Percentiles rank a stretch among this genome's conserved stretches.
These are phyloP conservation scores for Starmerella roubikii DNA, from an alignment of 805 yeast genomes.

Conservation along the genomic window DNA sequence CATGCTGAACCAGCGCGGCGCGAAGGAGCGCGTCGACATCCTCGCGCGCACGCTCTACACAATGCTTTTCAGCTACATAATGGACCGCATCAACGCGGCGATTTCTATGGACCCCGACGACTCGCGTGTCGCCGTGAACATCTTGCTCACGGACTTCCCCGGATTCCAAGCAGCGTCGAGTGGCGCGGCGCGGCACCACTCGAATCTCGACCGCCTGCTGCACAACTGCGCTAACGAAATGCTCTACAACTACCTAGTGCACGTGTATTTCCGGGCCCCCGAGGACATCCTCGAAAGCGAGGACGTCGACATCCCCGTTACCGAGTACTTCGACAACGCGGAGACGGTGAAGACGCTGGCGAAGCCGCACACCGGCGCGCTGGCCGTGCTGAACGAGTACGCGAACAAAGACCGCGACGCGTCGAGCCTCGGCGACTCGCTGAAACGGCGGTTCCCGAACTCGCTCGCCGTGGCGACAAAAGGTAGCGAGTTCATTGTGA, in stretches of 20 bases:
- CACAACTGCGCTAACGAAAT: constrained; percentile 33
- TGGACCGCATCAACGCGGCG: constrained; percentile 28
- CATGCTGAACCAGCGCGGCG: constrained; percentile 30
- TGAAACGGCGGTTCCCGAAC: constrained; percentile 25
- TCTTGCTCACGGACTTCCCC: constrained; percentile 31
- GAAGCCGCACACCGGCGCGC: constrained; percentile 27
- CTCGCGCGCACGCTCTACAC: constrained; percentile 31
- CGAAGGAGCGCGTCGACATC: constrained; percentile 31
- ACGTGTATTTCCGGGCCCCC: constrained; percentile 28
- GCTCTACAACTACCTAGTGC: constrained; percentile 29
- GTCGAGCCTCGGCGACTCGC: constrained; percentile 23
- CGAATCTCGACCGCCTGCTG: constrained; percentile 29
- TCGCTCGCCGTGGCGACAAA: constrained; percentile 23
- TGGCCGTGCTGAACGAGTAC: constrained; percentile 29
- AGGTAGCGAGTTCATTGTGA: constrained; percentile 36
- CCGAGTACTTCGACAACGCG: constrained; percentile 44
- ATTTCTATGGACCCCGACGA: constrained; percentile 22
- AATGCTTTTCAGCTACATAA: constrained; percentile 29
- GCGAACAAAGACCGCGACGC: constrained; percentile 27
- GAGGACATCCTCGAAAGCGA: constrained; percentile 29
- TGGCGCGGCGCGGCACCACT: constrained; percentile 8
- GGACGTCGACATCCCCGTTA: constrained; percentile 36
- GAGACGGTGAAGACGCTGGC: constrained; percentile 43
- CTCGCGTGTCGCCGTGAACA: constrained; percentile 24
- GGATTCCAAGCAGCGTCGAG: constrained; percentile 27